Evolutionary conservation across 768 basidiomycete species (phyloP).

Genomic region (Ephemerocybe angulata): DNA sequence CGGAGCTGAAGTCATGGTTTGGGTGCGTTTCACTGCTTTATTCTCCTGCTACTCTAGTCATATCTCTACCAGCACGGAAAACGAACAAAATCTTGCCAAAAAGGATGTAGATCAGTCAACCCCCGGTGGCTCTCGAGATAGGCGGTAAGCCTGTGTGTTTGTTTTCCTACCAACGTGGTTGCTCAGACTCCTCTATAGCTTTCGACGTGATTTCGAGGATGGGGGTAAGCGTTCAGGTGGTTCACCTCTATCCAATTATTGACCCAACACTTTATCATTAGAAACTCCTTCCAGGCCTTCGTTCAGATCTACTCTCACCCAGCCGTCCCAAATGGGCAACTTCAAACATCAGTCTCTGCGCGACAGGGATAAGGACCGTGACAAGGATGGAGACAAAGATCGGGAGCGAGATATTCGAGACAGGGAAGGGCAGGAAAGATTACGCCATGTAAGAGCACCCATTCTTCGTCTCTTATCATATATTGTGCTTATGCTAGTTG

Average conservation of each 20-base stretch:
- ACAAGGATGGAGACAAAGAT: constrained; percentile 45
- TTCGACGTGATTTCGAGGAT: constrained; percentile 75
- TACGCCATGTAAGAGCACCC: constrained; percentile 60
- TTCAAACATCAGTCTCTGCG: constrained; percentile 87
- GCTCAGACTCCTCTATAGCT: constrained; percentile 39
- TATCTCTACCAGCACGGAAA: constrained; percentile 44
- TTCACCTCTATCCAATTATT: neutral
- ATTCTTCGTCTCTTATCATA: constrained; percentile 2
- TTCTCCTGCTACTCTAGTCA: constrained; percentile 23
- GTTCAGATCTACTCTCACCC: constrained; percentile 69
- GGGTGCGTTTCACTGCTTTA: constrained; percentile 51
- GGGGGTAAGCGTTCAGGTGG: constrained; percentile 42
- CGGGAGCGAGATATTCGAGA: constrained; percentile 61
- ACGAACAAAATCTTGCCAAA: constrained; percentile 60
- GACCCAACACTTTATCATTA: constrained; percentile 17
- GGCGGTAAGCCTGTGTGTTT: constrained; percentile 49
- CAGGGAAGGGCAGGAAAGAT: constrained; percentile 73
- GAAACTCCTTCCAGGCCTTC: constrained; percentile 58
- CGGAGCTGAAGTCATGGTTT: constrained; percentile 82
- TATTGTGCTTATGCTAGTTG: constrained; percentile 8
- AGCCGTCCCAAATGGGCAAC: constrained; percentile 91
- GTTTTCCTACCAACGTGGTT: constrained; percentile 12
- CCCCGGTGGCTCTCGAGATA: constrained; percentile 54
- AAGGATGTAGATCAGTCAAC: constrained; percentile 65
- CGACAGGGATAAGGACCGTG: constrained; percentile 54